These are phyloP conservation scores for Erythrophleum fordii DNA, from an alignment of 306 rosid genomes.

Conservation along the genomic window DNA sequence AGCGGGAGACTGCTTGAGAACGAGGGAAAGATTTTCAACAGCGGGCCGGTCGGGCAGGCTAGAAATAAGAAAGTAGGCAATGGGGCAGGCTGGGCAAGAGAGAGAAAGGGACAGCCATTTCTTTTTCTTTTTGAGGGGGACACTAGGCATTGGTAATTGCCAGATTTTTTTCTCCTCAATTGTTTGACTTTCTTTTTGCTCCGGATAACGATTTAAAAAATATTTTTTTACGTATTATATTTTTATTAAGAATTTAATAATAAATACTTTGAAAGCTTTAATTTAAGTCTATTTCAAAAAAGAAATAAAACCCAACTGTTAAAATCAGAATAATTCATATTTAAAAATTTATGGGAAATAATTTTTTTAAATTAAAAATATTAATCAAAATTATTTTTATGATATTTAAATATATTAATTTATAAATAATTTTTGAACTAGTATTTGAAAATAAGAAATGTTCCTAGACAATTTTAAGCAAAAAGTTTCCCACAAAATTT, in stretches of 20 bases:
- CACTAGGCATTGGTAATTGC: slow-evolving; percentile 30
- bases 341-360: not conserved
- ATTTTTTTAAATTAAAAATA: not conserved
- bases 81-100: slow-evolving; percentile 52
- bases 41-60: slow-evolving; percentile 50
- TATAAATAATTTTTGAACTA: not conserved
- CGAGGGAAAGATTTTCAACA: slow-evolving; percentile 45
- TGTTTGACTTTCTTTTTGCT: slow-evolving; percentile 48
- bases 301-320: not conserved
- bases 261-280: not conserved
- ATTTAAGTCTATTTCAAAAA: not conserved
- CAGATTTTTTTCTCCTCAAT: slow-evolving; percentile 39
- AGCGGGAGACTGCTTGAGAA: slow-evolving; percentile 52
- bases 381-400: not conserved
- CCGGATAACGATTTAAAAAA: not conserved
- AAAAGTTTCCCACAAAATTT: too few relatives aligned
- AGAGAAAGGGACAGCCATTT: slow-evolving; percentile 58
- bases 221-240: too few relatives aligned
- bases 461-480: not conserved
- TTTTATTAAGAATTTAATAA: too few relatives aligned
- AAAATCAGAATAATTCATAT: not conserved
- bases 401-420: not conserved
- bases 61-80: slow-evolving; percentile 28
- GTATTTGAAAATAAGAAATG: not conserved
- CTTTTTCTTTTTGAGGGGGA: slow-evolving; percentile 37